phyloP scores from a whole-genome alignment of 768 basidiomycete species.

The Neoboletus subvelutipes region DNA sequence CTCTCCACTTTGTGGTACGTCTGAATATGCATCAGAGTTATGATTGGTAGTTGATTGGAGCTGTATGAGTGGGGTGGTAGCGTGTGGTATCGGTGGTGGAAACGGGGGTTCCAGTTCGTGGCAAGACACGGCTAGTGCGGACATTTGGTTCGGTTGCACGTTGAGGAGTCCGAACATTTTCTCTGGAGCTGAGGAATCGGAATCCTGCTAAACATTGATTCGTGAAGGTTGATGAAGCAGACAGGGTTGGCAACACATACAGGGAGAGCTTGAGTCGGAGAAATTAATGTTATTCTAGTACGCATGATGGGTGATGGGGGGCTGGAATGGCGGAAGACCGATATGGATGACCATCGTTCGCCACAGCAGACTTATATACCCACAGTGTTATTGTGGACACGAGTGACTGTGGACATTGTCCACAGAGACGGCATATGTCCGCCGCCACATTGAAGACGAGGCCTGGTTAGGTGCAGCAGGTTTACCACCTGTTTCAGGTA shows the following conservation, averaged over 20 bases:
- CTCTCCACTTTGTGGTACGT: neutral
- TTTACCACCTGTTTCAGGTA: conserved; percentile 10
- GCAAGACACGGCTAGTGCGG: neutral
- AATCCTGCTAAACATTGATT: conserved; percentile 5
- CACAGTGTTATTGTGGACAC: conserved; percentile 5
- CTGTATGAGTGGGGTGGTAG: neutral
- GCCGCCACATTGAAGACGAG: conserved; percentile 1
- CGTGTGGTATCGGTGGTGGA: neutral
- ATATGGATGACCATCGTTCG: neutral
- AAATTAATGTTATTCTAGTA: neutral
- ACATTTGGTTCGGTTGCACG: neutral
- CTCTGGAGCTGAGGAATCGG: conserved; percentile 3
- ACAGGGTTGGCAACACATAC: neutral
- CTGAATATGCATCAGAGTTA: neutral
- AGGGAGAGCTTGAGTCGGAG: conserved; percentile 1
- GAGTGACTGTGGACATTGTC: conserved; percentile 14
- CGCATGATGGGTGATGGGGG: conserved; percentile 9
- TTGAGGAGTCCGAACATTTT: neutral
- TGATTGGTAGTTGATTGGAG: neutral
- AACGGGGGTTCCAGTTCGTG: neutral
- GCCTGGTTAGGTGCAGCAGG: neutral
- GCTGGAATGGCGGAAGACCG: neutral
- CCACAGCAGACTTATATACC: conserved; percentile 13
- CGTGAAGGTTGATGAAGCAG: neutral
- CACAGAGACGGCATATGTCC: conserved; percentile 2